phyloP scores from a whole-genome alignment of 1,284 basidiomycete species.

The Rhodotorula glutinis region DNA sequence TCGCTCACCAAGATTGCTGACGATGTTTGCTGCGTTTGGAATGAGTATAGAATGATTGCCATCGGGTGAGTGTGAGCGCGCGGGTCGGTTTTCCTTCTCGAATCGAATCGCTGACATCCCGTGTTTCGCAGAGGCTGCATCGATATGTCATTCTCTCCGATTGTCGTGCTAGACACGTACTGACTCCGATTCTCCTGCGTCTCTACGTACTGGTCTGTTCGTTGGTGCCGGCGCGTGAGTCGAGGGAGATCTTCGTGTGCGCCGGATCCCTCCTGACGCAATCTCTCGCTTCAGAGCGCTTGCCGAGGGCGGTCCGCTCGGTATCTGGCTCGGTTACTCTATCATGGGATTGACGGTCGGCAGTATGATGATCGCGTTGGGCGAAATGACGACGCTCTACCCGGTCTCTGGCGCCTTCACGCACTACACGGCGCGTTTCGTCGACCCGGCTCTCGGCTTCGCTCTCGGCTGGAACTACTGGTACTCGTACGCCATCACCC shows the following conservation, averaged over 20 bases:
- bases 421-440: conserved; percentile 62
- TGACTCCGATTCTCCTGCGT: not conserved
- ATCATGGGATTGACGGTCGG: conserved; percentile 7
- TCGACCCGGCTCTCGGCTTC: conserved; percentile 47
- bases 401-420: conserved; percentile 51
- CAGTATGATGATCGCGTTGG: conserved; percentile 29
- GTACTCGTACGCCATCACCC: conserved; percentile 28
- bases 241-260: not conserved
- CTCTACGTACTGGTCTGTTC: conserved; percentile 21
- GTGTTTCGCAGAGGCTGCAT: not conserved
- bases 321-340: conserved; percentile 42
- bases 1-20: no score
- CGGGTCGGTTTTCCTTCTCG: no score
- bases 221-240: conserved; percentile 36
- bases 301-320: conserved; percentile 46
- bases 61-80: conserved; percentile 3
- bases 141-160: not conserved
- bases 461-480: conserved; percentile 41
- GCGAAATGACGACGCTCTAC: conserved; percentile 48
- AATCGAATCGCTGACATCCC: not conserved
- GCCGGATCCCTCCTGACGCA: not conserved
- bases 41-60: conserved; percentile 20
- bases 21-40: not conserved
- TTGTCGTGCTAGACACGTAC: not conserved
- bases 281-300: conserved; percentile 33